Evolutionary conservation across 768 basidiomycete genomes (phyloP).

Genomic region (Tricholoma sp.): DNA sequence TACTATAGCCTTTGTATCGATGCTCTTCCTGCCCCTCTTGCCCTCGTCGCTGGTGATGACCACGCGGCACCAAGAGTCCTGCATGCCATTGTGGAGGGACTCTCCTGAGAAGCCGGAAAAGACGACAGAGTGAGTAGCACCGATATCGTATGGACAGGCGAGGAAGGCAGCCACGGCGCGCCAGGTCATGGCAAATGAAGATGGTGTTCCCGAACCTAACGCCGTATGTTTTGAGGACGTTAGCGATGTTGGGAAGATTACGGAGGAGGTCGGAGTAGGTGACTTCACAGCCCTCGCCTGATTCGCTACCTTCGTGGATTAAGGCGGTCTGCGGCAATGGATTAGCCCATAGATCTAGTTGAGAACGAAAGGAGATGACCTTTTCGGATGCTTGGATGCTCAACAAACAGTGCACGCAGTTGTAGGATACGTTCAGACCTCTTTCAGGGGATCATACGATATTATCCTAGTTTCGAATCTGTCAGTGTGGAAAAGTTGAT

Average conservation of each 20-base stretch:
- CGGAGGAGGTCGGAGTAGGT: conserved; percentile 82
- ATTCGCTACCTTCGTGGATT: conserved; percentile 98
- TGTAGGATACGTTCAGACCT: conserved; percentile 88
- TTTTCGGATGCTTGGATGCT: conserved; percentile 86
- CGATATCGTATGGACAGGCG: conserved; percentile 95
- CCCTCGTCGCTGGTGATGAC: conserved; percentile 96
- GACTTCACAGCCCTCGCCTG: conserved; percentile 70
- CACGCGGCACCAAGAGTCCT: conserved; percentile 84
- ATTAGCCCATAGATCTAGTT: too few relatives aligned
- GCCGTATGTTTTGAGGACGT: conserved; percentile 85
- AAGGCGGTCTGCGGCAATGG: conserved; percentile 86
- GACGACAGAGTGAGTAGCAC: conserved; percentile 94
- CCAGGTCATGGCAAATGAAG: conserved; percentile 94
- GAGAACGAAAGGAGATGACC: conserved; percentile 35
- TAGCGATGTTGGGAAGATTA: conserved; percentile 86
- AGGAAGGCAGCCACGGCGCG: conserved; percentile 96
- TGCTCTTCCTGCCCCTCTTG: conserved; percentile 86
- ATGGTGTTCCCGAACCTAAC: conserved; percentile 95
- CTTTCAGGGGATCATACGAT: conserved; percentile 98
- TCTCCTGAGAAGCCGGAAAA: conserved; percentile 98
- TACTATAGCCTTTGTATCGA: conserved; percentile 92
- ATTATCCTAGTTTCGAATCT: conserved; percentile 80
- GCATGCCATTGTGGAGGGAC: conserved; percentile 88
- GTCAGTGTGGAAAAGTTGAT: conserved; percentile 85
- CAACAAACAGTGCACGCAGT: conserved; percentile 97